Conservation (phyloP, 2,329 filamentous ascomycete genomes). For the Alternaria angustiovoidea region DNA sequence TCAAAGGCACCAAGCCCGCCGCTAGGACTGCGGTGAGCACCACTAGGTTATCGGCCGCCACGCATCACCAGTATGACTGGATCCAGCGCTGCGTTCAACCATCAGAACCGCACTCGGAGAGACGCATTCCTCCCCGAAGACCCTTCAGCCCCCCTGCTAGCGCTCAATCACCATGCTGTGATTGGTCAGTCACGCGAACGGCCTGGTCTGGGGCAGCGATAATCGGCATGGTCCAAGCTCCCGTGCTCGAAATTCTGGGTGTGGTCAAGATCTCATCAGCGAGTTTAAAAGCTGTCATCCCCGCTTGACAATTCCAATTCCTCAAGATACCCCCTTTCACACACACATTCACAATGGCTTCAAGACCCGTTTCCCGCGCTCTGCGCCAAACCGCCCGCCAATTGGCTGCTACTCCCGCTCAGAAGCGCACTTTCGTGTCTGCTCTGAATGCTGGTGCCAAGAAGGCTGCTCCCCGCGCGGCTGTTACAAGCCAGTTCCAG, state of each 20-base stretch:
- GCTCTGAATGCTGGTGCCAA: slow-evolving; percentile 58
- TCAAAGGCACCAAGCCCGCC: not conserved
- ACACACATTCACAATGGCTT: slow-evolving; percentile 72
- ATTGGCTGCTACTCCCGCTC: slow-evolving; percentile 59
- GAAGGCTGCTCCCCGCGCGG: slow-evolving; percentile 56
- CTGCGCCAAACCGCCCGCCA: slow-evolving; percentile 66
- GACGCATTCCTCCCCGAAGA: slow-evolving; percentile 28
- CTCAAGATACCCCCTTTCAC: slow-evolving; percentile 46
- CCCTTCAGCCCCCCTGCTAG: slow-evolving; percentile 17
- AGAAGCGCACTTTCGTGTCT: slow-evolving; percentile 67
- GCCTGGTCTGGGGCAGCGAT: slow-evolving; percentile 22
- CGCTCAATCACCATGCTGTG: accelerated
- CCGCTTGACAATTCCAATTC: slow-evolving; percentile 28
- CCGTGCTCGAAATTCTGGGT: slow-evolving; percentile 24
- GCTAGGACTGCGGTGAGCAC: not conserved
- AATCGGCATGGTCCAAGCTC: slow-evolving; percentile 21
- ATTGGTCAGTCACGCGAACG: slow-evolving; percentile 19
- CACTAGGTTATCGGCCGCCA: not conserved
- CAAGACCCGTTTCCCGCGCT: slow-evolving; percentile 73
- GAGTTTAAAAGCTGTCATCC: slow-evolving; percentile 38
- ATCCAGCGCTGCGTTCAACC: not conserved
- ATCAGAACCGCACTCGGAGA: slow-evolving; percentile 26
- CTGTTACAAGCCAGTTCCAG: slow-evolving; percentile 64
- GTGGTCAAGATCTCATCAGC: slow-evolving; percentile 11
- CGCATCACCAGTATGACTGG: slow-evolving; percentile 18